phyloP scores from a whole-genome alignment of 768 basidiomycete species.

The Rhodotorula kratochvilovae region DNA sequence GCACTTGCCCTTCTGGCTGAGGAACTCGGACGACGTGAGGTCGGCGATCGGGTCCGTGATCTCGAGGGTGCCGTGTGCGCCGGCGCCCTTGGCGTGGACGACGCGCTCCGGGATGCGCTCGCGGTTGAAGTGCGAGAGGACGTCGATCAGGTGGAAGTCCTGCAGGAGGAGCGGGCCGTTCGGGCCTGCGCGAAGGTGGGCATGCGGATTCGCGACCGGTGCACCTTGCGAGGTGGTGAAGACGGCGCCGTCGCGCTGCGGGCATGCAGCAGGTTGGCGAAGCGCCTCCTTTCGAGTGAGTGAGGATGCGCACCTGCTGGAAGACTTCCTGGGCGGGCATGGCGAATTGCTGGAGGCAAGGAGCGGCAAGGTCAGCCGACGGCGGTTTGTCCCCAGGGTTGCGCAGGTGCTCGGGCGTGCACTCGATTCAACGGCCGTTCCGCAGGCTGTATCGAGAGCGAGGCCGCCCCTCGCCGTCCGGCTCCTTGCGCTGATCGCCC shows the following conservation, averaged over 20 bases:
- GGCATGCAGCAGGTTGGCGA: too few species aligned
- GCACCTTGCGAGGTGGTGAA: conserved; percentile 87
- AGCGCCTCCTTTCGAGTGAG: neutral
- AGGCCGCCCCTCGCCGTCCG: too few species aligned
- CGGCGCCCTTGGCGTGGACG: conserved; percentile 82
- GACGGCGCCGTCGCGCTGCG: conserved; percentile 53
- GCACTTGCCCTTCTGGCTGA: conserved; percentile 48
- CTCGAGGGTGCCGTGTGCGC: conserved; percentile 51
- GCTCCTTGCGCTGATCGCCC: too few species aligned
- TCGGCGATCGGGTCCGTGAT: conserved; percentile 50
- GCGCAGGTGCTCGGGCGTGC: neutral
- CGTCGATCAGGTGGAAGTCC: conserved; percentile 84
- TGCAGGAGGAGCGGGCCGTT: conserved; percentile 83
- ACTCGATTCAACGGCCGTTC: neutral
- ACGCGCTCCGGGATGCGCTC: conserved; percentile 52
- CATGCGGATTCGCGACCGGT: conserved; percentile 65
- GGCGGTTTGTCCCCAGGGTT: neutral
- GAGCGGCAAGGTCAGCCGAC: neutral
- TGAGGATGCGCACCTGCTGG: neutral
- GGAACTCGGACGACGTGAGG: conserved; percentile 49
- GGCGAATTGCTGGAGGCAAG: neutral
- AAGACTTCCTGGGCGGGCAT: conserved; percentile 1
- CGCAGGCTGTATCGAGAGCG: too few species aligned
- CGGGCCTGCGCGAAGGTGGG: conserved; percentile 66
- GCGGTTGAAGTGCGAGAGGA: conserved; percentile 66